A percentile compares a stretch with the other conserved stretches of the same genome.
These are phyloP conservation scores for Phytophthora palmivora DNA, from an alignment of 352 stramenopile species.

Conservation along the genomic window DNA sequence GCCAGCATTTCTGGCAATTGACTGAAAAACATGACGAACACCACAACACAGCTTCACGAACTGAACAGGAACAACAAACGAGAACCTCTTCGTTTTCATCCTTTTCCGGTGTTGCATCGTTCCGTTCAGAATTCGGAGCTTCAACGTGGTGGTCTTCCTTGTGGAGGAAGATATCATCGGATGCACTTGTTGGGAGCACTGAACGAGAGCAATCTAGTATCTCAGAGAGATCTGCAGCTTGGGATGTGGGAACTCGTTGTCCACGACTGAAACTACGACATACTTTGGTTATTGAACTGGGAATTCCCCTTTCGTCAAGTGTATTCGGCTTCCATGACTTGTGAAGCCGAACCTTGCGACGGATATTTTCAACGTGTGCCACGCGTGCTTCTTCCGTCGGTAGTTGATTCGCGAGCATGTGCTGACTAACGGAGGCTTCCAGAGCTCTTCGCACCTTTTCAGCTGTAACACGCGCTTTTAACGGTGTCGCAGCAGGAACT, in stretches of 20 bases:
- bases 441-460: constrained; percentile 23
- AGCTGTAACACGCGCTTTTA: constrained; percentile 15
- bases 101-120: constrained; percentile 15
- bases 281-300: constrained; percentile 13
- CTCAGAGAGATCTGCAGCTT: constrained; percentile 10
- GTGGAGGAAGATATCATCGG: neutral
- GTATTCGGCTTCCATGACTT: constrained; percentile 71
- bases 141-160: constrained; percentile 1
- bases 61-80: constrained; percentile 50
- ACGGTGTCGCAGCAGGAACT: neutral
- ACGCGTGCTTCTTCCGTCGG: constrained; percentile 36
- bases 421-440: constrained; percentile 27
- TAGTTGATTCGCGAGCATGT: constrained; percentile 37
- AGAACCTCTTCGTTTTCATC: constrained; percentile 39
- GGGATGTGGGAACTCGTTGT: neutral
- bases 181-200: neutral
- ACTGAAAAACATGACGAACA: constrained; percentile 71
- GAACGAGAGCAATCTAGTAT: constrained; percentile 18
- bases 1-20: constrained; percentile 62
- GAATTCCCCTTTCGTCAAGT: neutral
- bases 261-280: constrained; percentile 7
- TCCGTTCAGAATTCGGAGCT: neutral
- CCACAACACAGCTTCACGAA: constrained; percentile 54
- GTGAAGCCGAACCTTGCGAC: constrained; percentile 59
- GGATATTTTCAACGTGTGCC: constrained; percentile 57